Evolutionary conservation across 2,329 filamentous ascomycete species (phyloP).

Genomic region (Fusarium decemcellulare): DNA sequence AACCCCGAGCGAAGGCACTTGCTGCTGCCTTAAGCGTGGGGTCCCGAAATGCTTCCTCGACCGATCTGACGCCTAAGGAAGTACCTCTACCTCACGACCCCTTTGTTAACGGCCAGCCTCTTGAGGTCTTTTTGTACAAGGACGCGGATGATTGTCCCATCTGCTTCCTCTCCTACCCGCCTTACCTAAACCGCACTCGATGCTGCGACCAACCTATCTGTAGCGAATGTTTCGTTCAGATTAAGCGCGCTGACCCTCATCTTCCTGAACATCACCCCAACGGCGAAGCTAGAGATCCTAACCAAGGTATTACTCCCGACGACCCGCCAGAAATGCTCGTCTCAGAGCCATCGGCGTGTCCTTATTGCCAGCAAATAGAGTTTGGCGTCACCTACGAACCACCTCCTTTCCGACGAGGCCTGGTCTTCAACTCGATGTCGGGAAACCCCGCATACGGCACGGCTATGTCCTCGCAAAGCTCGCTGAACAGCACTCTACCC

Average conservation of each 20-base stretch:
- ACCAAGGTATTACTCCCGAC: slow-evolving; percentile 58
- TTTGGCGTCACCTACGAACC: slow-evolving; percentile 97
- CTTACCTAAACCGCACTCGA: slow-evolving; percentile 92
- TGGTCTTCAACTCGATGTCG: slow-evolving; percentile 75
- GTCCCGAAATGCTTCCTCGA: slow-evolving; percentile 80
- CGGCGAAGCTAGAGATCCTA: slow-evolving; percentile 54
- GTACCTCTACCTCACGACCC: slow-evolving; percentile 85
- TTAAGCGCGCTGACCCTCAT: slow-evolving; percentile 93
- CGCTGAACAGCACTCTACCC: slow-evolving; percentile 73
- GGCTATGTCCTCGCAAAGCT: slow-evolving; percentile 90
- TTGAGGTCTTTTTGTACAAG: slow-evolving; percentile 96
- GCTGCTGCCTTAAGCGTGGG: slow-evolving; percentile 82
- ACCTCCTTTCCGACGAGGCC: slow-evolving; percentile 88
- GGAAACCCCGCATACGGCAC: slow-evolving; percentile 61
- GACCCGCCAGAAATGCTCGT: slow-evolving; percentile 77
- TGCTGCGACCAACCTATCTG: slow-evolving; percentile 98
- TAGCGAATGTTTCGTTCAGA: slow-evolving; percentile 99
- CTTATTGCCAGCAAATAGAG: slow-evolving; percentile 94
- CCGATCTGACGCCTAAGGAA: slow-evolving; percentile 83
- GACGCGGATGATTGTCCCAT: slow-evolving; percentile 93
- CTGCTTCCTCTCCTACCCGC: slow-evolving; percentile 96
- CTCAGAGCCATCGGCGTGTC: slow-evolving; percentile 92
- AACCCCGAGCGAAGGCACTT: slow-evolving; percentile 89
- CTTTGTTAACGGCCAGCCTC: slow-evolving; percentile 92
- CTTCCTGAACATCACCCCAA: slow-evolving; percentile 83